A percentile compares a stretch with the other conserved stretches of the same genome.
phyloP scores from a whole-genome alignment of 768 basidiomycete species.

The Leccinum olivaceopallidum region DNA sequence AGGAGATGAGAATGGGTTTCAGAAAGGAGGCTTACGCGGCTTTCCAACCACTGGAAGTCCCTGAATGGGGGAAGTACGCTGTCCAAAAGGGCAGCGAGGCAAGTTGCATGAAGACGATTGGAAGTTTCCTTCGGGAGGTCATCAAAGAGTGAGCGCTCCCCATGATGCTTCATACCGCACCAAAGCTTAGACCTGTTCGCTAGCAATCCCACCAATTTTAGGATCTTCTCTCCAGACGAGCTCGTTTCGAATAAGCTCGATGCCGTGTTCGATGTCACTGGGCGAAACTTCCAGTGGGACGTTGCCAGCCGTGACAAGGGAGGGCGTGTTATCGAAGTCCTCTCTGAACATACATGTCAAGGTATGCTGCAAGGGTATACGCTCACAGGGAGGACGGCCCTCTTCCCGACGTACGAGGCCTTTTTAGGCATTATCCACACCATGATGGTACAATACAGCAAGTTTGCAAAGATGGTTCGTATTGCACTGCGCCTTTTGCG shows the following conservation, averaged over 20 bases:
- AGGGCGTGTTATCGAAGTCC: slow-evolving; percentile 85
- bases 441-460: slow-evolving; percentile 89
- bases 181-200: neutral
- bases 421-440: slow-evolving; percentile 90
- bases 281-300: slow-evolving; percentile 89
- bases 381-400: slow-evolving; percentile 79
- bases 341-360: slow-evolving; percentile 87
- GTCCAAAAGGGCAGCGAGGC: slow-evolving; percentile 56
- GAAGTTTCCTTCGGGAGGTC: slow-evolving; percentile 55
- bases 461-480: slow-evolving; percentile 80
- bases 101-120: slow-evolving; percentile 78
- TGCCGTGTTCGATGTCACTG: slow-evolving; percentile 65
- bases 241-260: slow-evolving; percentile 88
- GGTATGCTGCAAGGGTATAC: slow-evolving; percentile 93
- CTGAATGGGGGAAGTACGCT: slow-evolving; percentile 61
- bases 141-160: slow-evolving; percentile 46
- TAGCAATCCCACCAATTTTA: slow-evolving; percentile 76
- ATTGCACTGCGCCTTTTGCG: neutral
- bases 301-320: slow-evolving; percentile 60
- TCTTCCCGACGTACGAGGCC: slow-evolving; percentile 91
- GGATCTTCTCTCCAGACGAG: slow-evolving; percentile 92
- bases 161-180: neutral
- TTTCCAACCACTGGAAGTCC: slow-evolving; percentile 60
- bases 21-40: slow-evolving; percentile 65
- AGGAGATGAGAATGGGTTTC: slow-evolving; percentile 67